These are phyloP conservation scores for Pythium aquatile DNA, from an alignment of 352 stramenopile species.

Conservation along the genomic window DNA sequence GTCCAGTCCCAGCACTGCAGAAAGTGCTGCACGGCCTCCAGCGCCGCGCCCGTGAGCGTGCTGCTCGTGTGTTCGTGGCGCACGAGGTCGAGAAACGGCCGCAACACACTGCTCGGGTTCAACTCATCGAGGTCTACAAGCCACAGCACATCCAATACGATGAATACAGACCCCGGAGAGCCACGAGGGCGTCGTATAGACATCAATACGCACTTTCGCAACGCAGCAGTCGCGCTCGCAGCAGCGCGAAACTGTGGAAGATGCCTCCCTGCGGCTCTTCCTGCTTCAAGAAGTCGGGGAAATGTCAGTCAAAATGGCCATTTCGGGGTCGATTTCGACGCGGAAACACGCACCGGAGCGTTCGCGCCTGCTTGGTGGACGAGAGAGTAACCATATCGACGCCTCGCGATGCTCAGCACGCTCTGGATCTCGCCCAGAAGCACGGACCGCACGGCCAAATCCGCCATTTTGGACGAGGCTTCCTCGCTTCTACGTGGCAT, in stretches of 20 bases:
- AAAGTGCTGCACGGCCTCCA: slow-evolving; percentile 96
- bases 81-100: slow-evolving; percentile 95
- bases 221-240: slow-evolving; percentile 60
- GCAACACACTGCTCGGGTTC: slow-evolving; percentile 61
- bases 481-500: slow-evolving; percentile 2
- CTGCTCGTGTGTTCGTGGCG: slow-evolving; percentile 91
- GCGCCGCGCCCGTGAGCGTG: slow-evolving; percentile 89
- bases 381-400: slow-evolving; percentile 55
- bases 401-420: slow-evolving; percentile 58
- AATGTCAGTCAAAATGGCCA: not conserved
- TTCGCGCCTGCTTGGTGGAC: slow-evolving; percentile 10
- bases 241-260: slow-evolving; percentile 60
- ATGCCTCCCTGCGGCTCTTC: slow-evolving; percentile 44
- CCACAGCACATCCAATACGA: not conserved
- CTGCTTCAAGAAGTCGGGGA: slow-evolving; percentile 21
- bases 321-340: not conserved
- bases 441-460: slow-evolving; percentile 39
- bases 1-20: slow-evolving; percentile 83
- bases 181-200: not conserved
- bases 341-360: slow-evolving; percentile 8
- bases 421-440: slow-evolving; percentile 75
- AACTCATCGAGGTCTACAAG: slow-evolving; percentile 54
- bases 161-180: not conserved
- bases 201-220: slow-evolving; percentile 47
- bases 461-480: slow-evolving; percentile 6